Evolutionary conservation across 352 stramenopile species (phyloP).

Genomic region (Globisporangium splendens): DNA sequence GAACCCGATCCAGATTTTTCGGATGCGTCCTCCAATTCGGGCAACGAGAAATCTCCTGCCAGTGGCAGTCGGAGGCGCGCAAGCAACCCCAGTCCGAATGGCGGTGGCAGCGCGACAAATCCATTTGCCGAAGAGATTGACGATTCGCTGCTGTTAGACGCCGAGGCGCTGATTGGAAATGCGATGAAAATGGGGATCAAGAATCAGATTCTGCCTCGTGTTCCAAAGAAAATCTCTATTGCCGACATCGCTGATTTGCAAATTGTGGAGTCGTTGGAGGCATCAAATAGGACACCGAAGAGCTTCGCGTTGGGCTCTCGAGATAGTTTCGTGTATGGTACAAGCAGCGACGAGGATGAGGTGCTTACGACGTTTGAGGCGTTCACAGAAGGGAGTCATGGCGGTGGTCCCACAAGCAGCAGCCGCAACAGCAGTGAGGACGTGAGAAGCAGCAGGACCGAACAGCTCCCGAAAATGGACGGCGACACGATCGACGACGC

Average conservation of each 20-base stretch:
- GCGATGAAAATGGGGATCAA: slow-evolving; percentile 69
- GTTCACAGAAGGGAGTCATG: slow-evolving; percentile 3
- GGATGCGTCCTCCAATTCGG: slow-evolving; percentile 9
- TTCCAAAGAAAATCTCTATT: slow-evolving; percentile 58
- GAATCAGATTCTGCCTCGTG: slow-evolving; percentile 50
- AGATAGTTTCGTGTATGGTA: slow-evolving; percentile 15
- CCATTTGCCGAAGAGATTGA: slow-evolving; percentile 30
- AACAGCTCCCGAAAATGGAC: slow-evolving; percentile 7
- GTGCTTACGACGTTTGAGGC: slow-evolving; percentile 1
- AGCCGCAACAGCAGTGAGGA: background rate
- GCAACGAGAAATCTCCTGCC: slow-evolving; percentile 10
- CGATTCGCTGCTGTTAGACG: slow-evolving; percentile 58
- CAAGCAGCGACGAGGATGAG: slow-evolving; percentile 6
- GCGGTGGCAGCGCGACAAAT: background rate
- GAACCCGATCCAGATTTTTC: slow-evolving; percentile 20
- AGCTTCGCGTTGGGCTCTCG: slow-evolving; percentile 7
- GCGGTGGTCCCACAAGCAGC: slow-evolving; percentile 10
- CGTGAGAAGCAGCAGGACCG: background rate
- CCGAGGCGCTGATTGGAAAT: slow-evolving; percentile 66
- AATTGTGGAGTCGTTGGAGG: slow-evolving; percentile 49
- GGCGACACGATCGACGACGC: slow-evolving; percentile 40
- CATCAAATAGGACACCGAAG: slow-evolving; percentile 16
- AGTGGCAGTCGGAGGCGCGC: background rate
- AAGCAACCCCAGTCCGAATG: slow-evolving; percentile 5
- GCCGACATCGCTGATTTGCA: slow-evolving; percentile 62